Base-by-base conservation (phyloP, 768 basidiomycete genomes). In the Lyophyllum atratum region DNA sequence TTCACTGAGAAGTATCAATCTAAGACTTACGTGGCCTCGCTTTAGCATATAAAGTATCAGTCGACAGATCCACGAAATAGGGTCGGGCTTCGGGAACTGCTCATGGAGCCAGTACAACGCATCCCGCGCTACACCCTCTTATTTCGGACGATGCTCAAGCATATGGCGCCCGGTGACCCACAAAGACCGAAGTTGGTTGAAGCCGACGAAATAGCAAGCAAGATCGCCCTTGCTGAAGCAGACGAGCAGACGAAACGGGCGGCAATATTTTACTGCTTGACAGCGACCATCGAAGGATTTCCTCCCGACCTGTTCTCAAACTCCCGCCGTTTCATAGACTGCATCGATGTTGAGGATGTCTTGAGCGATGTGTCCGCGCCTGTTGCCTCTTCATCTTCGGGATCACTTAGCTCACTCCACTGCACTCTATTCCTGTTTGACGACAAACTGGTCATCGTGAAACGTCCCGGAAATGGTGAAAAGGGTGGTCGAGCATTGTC, bases 81-180 rank as follows among this genome's bases (percentile, higher is more conserved):
- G 39, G 83, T 96, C 54, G 94, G 92, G 43, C 77, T 98, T 53
- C 83, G 95, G 25, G 95, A 96, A 69, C 83, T 97, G 48, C 80
- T 98, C 21, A 96, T 96, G 87, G 95, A 98, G 63, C 95, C 95
- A 15, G 93, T 97, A 5, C 95, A 98, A 67, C 86, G 95, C 31
- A 93, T 98, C 66, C 95, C 95, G 4, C 81, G 96, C 61, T 98
- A 98, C 72, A 95, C 93, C 1, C 78, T 98, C 24, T 80, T 98
- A 62, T 93, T 96, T 72, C 89, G 92, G 57, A 91, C 83, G 5
- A 98, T 98, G 89, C 76, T 95, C 66, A 93, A 95, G 72, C 83
- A 91, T 66, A 92, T 98, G 90, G 80, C 84, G 14, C 83, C 82
- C 0, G 78, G 80, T 47, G 93, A 97, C 65, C 80, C 85, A 1